Percentiles rank a stretch among this genome's conserved stretches.
These are phyloP conservation scores for Xylaria sp. DNA, from an alignment of 2,329 filamentous ascomycete genomes.

Conservation along the genomic window DNA sequence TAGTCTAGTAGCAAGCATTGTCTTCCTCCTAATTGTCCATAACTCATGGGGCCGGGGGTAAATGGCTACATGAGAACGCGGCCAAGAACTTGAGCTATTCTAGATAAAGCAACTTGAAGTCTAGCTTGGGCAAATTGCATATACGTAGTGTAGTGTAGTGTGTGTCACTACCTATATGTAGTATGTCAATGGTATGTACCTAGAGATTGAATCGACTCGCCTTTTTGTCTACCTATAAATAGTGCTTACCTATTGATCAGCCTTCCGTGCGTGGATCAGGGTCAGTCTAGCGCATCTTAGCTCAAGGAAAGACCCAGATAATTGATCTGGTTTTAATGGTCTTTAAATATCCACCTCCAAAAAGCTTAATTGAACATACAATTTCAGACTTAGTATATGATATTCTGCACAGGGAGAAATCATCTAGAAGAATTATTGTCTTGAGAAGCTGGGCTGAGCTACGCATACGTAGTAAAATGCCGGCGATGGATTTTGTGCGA, in stretches of 20 bases:
- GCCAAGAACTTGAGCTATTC: not conserved
- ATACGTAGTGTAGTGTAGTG: not conserved
- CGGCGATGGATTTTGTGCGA: not conserved
- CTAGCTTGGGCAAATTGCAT: not conserved
- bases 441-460: too few species aligned
- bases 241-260: not conserved
- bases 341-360: constrained; percentile 14
- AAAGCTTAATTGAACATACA: constrained; percentile 33
- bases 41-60: not conserved
- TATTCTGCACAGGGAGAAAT: not conserved
- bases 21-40: not conserved
- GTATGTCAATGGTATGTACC: not conserved
- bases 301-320: not conserved
- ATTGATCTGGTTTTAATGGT: not conserved
- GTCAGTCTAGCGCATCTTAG: not conserved
- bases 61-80: not conserved
- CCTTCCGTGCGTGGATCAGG: constrained; percentile 6
- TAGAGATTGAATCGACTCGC: not conserved
- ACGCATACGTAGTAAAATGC: not conserved
- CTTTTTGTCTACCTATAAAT: not conserved
- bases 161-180: not conserved
- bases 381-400: constrained; percentile 4
- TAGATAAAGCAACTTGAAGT: not conserved
- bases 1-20: constrained; percentile 7
- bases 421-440: too few species aligned